These are phyloP conservation scores for Pinus albicaulis DNA, from an alignment of 75 land plant species.

Conservation along the genomic window DNA sequence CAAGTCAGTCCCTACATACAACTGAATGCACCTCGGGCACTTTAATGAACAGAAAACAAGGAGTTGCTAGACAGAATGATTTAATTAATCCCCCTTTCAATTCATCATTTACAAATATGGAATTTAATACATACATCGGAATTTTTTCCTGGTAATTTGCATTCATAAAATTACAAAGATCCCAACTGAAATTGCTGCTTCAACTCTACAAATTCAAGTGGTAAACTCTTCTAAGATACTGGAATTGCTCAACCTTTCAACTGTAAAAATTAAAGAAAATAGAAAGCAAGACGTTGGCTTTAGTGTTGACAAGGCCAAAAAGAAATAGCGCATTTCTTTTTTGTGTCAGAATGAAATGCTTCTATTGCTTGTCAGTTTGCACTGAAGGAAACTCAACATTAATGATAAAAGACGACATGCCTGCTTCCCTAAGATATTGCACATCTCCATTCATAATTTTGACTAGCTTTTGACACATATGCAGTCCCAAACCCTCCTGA, in stretches of 20 bases:
- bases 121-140: neutral
- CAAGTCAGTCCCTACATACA: neutral
- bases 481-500: slow-evolving; percentile 78
- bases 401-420: slow-evolving; percentile 62
- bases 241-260: neutral
- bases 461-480: slow-evolving; percentile 76
- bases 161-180: neutral
- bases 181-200: neutral
- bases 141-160: neutral
- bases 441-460: slow-evolving; percentile 93
- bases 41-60: neutral
- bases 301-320: neutral
- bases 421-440: slow-evolving; percentile 65
- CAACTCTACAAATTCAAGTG: neutral
- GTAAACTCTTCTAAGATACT: neutral
- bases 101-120: neutral
- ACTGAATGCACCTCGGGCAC: neutral
- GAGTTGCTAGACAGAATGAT: neutral
- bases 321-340: neutral
- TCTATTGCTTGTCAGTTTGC: slow-evolving; percentile 19
- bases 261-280: neutral
- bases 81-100: neutral
- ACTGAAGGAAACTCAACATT: slow-evolving; percentile 72
- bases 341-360: neutral
- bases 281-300: neutral